These are phyloP conservation scores for Oropetium thomaeum DNA, from an alignment of 176 grass and related monocot genomes.

Conservation along the genomic window DNA sequence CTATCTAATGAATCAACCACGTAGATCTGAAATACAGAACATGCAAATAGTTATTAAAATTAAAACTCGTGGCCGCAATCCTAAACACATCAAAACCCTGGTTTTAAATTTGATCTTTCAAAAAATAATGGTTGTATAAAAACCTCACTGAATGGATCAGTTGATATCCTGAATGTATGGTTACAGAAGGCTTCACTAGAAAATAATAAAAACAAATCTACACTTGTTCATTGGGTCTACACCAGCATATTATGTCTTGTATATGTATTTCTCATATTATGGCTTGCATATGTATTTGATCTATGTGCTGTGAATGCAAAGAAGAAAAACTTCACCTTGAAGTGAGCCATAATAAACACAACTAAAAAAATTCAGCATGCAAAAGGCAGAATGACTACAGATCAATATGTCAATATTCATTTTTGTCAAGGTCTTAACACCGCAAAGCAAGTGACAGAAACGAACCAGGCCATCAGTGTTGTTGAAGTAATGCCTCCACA, in stretches of 20 bases:
- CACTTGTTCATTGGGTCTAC: not conserved
- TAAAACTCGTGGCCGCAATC: not conserved
- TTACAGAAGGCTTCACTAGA: not conserved
- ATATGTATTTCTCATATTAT: not conserved
- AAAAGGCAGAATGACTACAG: not conserved
- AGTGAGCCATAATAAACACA: slow-evolving; percentile 6
- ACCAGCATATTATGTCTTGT: not conserved
- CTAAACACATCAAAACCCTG: not conserved
- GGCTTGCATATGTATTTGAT: not conserved
- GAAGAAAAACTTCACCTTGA: slow-evolving; percentile 10
- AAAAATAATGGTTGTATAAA: slow-evolving; percentile 2
- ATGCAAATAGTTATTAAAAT: slow-evolving; percentile 17
- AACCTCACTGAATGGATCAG: not conserved
- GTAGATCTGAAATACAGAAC: slow-evolving; percentile 56
- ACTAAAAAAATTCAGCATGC: not conserved
- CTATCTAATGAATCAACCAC: slow-evolving; percentile 85
- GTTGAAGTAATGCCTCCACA: slow-evolving; percentile 86
- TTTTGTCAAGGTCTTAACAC: not conserved
- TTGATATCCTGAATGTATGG: not conserved
- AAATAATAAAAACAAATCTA: not conserved
- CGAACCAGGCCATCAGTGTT: slow-evolving; percentile 79
- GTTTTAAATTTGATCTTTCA: not conserved
- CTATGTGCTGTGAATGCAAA: not conserved
- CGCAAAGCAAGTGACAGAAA: not conserved
- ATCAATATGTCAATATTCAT: not conserved